These are phyloP conservation scores for Septoria petroselini DNA, from an alignment of 2,329 filamentous ascomycete genomes.

Conservation along the genomic window DNA sequence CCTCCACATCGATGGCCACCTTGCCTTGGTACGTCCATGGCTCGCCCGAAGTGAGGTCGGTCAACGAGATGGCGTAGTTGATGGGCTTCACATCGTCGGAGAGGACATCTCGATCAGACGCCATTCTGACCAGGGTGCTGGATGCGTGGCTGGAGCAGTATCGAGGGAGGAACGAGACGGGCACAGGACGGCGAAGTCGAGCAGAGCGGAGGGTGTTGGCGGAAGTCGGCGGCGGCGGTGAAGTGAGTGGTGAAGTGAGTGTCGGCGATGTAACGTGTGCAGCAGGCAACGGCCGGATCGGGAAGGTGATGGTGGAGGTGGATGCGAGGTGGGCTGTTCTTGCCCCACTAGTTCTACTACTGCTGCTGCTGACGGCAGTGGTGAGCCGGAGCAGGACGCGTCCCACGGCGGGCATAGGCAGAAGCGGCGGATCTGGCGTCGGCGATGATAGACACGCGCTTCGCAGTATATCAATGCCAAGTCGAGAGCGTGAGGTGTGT, in stretches of 20 bases:
- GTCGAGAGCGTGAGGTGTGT: no score
- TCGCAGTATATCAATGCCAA: no score
- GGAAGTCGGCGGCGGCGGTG: not conserved
- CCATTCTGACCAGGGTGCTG: constrained; percentile 42
- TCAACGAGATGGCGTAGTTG: constrained; percentile 82
- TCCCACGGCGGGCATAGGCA: no score
- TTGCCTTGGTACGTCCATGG: constrained; percentile 81
- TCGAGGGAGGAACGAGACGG: constrained; percentile 8
- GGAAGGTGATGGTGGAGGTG: not conserved
- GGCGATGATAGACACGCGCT: no score
- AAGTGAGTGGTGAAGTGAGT: no score
- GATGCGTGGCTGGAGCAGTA: constrained; percentile 35
- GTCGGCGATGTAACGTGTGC: not conserved
- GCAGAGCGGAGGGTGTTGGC: not conserved
- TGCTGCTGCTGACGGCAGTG: constrained; percentile 1
- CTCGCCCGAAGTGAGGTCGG: constrained; percentile 68
- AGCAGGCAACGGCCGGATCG: not conserved
- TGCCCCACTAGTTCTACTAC: not conserved
- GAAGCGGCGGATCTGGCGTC: no score
- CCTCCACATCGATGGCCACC: constrained; percentile 73
- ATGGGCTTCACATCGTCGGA: constrained; percentile 65
- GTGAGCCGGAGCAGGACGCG: not conserved
- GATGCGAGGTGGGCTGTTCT: not conserved
- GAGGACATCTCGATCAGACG: constrained; percentile 48
- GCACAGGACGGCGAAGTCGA: not conserved